Evolutionary conservation across 1,139 yeast genomes (phyloP).

Genomic region (Blastobotrys aristatus): DNA sequence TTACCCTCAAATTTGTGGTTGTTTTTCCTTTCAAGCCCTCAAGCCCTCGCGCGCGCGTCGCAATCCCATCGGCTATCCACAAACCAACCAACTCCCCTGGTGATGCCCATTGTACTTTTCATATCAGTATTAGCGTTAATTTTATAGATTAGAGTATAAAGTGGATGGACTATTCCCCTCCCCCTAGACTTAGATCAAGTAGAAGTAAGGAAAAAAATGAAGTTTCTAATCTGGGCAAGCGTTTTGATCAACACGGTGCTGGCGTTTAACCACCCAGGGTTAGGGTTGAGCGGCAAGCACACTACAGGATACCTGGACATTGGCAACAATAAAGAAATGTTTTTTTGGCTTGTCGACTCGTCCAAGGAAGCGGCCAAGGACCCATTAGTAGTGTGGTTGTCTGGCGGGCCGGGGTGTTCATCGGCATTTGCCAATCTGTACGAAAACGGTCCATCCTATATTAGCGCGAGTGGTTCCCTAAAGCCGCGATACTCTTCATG

Average conservation of each 20-base stretch:
- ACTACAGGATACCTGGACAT: neutral
- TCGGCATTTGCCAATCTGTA: neutral
- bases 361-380: neutral
- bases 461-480: slow-evolving; percentile 37
- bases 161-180: too few relatives aligned
- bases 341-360: neutral
- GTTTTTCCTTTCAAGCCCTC: too few relatives aligned
- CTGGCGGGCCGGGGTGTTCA: neutral
- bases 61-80: too few relatives aligned
- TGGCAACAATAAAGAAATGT: neutral
- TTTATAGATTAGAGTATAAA: too few relatives aligned
- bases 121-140: too few relatives aligned
- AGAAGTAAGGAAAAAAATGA: too few relatives aligned
- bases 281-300: neutral
- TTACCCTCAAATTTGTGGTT: too few relatives aligned
- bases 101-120: too few relatives aligned
- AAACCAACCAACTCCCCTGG: too few relatives aligned
- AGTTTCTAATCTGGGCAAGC: neutral
- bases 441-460: slow-evolving; percentile 41
- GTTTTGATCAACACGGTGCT: neutral
- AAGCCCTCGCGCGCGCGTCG: too few relatives aligned
- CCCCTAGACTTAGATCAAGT: too few relatives aligned
- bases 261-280: neutral
- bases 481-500: slow-evolving; percentile 59
- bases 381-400: neutral